phyloP scores from a whole-genome alignment of 148 eudicot species.

The Rhododendron henanense region DNA sequence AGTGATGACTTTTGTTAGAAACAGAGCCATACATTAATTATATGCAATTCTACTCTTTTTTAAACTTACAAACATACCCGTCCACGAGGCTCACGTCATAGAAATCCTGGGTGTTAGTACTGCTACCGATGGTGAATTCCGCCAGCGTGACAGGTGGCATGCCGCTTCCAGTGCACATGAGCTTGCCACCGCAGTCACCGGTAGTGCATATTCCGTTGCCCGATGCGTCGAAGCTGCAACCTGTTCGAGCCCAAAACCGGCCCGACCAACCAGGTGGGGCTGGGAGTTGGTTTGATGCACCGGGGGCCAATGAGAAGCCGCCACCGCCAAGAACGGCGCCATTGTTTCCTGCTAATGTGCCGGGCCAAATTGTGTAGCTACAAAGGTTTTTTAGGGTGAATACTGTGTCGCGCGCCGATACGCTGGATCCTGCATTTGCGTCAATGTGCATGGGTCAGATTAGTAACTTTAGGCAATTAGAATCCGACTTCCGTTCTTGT shows the following conservation, averaged over 20 bases:
- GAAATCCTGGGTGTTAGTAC: constrained; percentile 37
- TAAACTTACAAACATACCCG: constrained; percentile 33
- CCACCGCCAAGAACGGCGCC: constrained; percentile 39
- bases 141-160: constrained; percentile 59
- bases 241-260: constrained; percentile 57
- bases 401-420: constrained; percentile 26
- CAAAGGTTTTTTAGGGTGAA: constrained; percentile 66
- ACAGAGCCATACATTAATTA: too few relatives aligned
- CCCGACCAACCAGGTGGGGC: constrained; percentile 80
- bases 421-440: constrained; percentile 15
- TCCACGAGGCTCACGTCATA: constrained; percentile 87
- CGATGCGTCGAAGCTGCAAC: constrained; percentile 31
- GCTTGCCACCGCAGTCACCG: constrained; percentile 47
- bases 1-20: too few relatives aligned
- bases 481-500: too few relatives aligned
- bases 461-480: too few relatives aligned
- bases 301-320: constrained; percentile 45
- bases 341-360: constrained; percentile 46
- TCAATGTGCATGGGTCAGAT: background rate
- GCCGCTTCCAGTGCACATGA: constrained; percentile 51
- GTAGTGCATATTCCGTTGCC: constrained; percentile 41
- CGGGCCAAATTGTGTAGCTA: constrained; percentile 74
- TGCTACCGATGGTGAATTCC: constrained; percentile 57
- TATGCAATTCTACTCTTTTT: too few relatives aligned
- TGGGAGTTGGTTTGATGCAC: constrained; percentile 37